Evolutionary conservation across 1,139 yeast species (phyloP), one percentile per base, ranked within the genome.

Genomic region (Saccharomyces hybrid): DNA sequence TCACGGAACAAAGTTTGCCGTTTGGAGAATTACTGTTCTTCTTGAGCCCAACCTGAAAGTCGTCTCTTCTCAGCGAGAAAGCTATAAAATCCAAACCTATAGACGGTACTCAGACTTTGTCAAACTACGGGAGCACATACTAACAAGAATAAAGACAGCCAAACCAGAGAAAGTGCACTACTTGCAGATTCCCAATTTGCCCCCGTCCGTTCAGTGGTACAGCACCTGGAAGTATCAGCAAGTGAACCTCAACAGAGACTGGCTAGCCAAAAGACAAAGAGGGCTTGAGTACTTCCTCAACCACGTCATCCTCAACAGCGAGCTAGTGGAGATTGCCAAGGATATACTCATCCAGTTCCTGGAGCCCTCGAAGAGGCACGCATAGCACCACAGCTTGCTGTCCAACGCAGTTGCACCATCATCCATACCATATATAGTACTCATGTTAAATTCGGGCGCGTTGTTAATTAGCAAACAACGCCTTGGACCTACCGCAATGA

Each of bases 121-220:
- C 25, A 52, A 27, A 6, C 58, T 67, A 44, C 54, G 68, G 23
- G 57, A 59, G 5, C 38, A 46, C 9, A 55, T 63, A 31, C 51
- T 58, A 16, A 52, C 32, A 26, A 49, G 53, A 26, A 50, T 63
- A 32, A 47, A 54, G 13, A 51, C 50, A 5, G 50, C 51, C 11
- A 48, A 53, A 42, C 56, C 52, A 16, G 49, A 52, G 28, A 50
- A 48, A 30, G 51, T 48, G 11, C 44, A 58, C 5, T 9, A 3
- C 9, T 9, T 38, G 7, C 55, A 52, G 23, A 51, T 67, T 5
- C 70, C 70, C 1, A 52, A 44, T 11, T 55, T 68, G 34, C 71
- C 71, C 5, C 68, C 68, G 1, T 50, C 57, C 2, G 62, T 68
- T 13, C 63, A 62, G 8, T 68, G 72, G 72, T 68, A 63, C 54